Base-by-base conservation (phyloP, 2,329 filamentous ascomycete genomes). In the Domatiomyces globalis region DNA sequence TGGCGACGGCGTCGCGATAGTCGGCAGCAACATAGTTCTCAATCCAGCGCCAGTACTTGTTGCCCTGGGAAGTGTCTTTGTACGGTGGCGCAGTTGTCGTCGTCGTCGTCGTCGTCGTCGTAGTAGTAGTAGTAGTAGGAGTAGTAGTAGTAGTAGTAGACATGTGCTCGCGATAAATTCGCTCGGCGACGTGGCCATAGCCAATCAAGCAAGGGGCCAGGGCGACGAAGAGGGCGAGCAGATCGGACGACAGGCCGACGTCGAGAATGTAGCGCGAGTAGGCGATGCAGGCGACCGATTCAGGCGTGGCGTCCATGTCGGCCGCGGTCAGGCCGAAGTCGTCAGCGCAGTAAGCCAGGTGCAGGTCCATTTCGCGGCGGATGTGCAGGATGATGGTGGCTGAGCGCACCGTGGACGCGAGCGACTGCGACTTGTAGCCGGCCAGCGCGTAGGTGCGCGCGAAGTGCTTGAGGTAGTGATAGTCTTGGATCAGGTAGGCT, bases 381-480 rank as follows among this genome's bases (percentile, higher is more conserved):
- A 94, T 85, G 57, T 92, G 84, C 7, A 78, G 69, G 5, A 95
- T 82, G 50, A 90, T 86, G 54, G 77, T 73, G 42, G 83, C 80
- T 2, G 79, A 79, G 43, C 78, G 77, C 15, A 79, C 73, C 56
- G 94, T 88, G 50, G 87, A 83, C 18, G 78, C 71, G 58, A 92
- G 79, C 8, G 73, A 78, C 56, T 83, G 85, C 1, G 82, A 78
- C 67, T 95, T 96, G 70, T 94, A 95, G 0, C 84, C 81, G 2
- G 86, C 85, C 7, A 96, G 73, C 6, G 87, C 84, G 64, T 88
- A 90, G 45, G 88, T 88, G 58, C 90, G 77, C 1, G 88, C 82
- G 67, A 95, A 96, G 62, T 95, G 89, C 46, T 85, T 76, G 83
- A 95, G 71, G 63, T 92, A 96, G 4, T 95, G 73, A 62, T 95